A percentile compares a stretch with the other conserved stretches of the same genome.
Conservation (phyloP, 352 stramenopile species). For the Paralagenidium karlingii region DNA sequence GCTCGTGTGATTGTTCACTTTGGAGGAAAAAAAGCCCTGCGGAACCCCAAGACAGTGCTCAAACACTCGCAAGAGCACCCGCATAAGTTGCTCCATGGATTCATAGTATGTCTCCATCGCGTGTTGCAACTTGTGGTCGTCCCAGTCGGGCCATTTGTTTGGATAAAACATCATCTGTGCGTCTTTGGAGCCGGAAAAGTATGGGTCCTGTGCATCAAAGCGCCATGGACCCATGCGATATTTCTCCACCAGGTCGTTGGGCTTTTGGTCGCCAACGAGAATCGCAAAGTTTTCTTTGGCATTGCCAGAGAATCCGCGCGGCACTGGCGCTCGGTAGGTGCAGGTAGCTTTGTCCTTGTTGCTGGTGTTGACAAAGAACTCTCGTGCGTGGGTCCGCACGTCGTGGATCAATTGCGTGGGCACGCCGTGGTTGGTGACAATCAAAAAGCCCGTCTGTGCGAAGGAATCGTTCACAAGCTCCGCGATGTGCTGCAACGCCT, state of each 20-base stretch:
- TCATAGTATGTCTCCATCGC: slow-evolving; percentile 11
- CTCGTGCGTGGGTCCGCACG: no score
- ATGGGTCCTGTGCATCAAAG: slow-evolving; percentile 1
- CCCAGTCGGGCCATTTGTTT: slow-evolving; percentile 9
- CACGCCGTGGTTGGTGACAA: no score
- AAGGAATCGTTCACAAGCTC: no score
- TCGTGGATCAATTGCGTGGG: no score
- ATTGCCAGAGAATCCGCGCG: slow-evolving; percentile 6
- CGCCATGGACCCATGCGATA: slow-evolving; percentile 10
- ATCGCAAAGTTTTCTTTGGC: slow-evolving; percentile 13
- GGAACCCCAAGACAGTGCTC: slow-evolving; percentile 5
- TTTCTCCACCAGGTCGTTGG: slow-evolving; percentile 14
- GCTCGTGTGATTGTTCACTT: slow-evolving; percentile 6
- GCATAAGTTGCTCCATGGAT: slow-evolving; percentile 4
- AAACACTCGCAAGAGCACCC: slow-evolving; percentile 7
- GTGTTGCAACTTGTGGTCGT: slow-evolving; percentile 2
- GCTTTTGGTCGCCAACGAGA: slow-evolving; percentile 2
- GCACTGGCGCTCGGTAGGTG: slow-evolving; percentile 7
- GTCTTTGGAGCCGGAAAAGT: slow-evolving; percentile 4
- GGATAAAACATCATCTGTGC: slow-evolving; percentile 11
- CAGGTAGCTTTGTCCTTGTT: slow-evolving; percentile 2
- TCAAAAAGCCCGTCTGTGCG: no score
- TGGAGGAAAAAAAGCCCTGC: slow-evolving; percentile 5
- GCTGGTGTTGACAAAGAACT: no score
- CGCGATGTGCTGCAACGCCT: no score